Evolutionary conservation across 192 early-diverging fungal species (phyloP).

Genomic region (Gorgonomyces haynaldii): DNA sequence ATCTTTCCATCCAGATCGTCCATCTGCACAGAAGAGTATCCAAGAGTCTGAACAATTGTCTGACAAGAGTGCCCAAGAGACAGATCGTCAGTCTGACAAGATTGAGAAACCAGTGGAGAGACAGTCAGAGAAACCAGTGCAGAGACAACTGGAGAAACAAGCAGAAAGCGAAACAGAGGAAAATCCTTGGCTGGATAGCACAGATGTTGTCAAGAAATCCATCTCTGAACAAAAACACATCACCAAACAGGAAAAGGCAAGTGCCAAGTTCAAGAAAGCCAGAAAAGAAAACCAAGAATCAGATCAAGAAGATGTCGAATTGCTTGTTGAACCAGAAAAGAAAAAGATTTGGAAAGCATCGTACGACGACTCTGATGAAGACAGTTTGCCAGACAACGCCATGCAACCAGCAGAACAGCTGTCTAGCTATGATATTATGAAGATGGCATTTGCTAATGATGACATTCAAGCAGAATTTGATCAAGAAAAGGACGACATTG

Average conservation of each 20-base stretch:
- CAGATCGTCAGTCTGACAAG: no score
- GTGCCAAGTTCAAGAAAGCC: neutral
- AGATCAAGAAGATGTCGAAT: neutral
- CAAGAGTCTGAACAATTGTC: no score
- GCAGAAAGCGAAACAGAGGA: constrained; percentile 18
- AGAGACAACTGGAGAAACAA: no score
- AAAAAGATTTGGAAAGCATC: constrained; percentile 2
- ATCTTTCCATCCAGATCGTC: no score
- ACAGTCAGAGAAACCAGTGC: no score
- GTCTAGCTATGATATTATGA: constrained; percentile 74
- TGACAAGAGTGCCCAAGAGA: no score
- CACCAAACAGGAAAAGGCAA: constrained; percentile 5
- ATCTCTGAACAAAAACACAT: constrained; percentile 2
- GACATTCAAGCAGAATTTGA: constrained; percentile 53
- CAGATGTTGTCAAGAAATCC: constrained; percentile 10
- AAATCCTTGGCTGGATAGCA: constrained; percentile 69
- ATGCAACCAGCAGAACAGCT: constrained; percentile 20
- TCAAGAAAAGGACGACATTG: constrained; percentile 57
- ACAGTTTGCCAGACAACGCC: constrained; percentile 20
- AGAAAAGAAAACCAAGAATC: neutral
- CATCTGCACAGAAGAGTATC: no score
- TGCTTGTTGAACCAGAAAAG: neutral
- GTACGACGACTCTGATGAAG: constrained; percentile 26
- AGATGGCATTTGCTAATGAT: constrained; percentile 91
- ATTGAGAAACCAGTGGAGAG: no score